Evolutionary conservation across 164 flowering plant species (phyloP).

Genomic region (Vitis cinerea): DNA sequence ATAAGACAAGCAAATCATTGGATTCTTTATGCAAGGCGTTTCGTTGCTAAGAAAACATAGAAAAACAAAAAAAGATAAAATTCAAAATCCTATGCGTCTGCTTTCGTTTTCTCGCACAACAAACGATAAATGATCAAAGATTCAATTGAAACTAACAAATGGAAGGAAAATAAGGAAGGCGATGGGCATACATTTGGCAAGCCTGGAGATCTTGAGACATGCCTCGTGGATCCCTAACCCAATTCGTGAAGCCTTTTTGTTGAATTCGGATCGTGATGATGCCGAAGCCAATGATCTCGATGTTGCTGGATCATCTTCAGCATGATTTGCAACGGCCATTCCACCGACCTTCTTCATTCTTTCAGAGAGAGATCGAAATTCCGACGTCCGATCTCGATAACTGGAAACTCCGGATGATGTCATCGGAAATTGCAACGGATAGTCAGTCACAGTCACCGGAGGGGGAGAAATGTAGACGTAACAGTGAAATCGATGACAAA

Average conservation of each 20-base stretch:
- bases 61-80: too few relatives aligned
- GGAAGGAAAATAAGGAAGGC: too few relatives aligned
- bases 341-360: conserved; percentile 61
- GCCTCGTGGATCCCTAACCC: conserved; percentile 72
- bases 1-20: too few relatives aligned
- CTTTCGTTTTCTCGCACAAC: too few relatives aligned
- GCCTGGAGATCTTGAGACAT: conserved; percentile 61
- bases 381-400: conserved; percentile 79
- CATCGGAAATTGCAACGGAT: conserved; percentile 20
- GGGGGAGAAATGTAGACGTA: too few relatives aligned
- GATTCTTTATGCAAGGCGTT: too few relatives aligned
- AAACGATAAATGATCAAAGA: too few relatives aligned
- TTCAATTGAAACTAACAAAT: too few relatives aligned
- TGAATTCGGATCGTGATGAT: conserved; percentile 68
- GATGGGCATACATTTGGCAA: conserved; percentile 52
- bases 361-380: conserved; percentile 64
- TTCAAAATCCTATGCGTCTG: too few relatives aligned
- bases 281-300: conserved; percentile 19
- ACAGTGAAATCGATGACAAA: too few relatives aligned
- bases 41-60: too few relatives aligned
- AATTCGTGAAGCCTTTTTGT: conserved; percentile 66
- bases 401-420: conserved; percentile 36
- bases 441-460: neutral
- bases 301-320: conserved; percentile 18
- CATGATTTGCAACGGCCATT: conserved; percentile 15